Evolutionary conservation across 116 monocot species (phyloP), one percentile per base, ranked within the genome.

Genomic region (Phalaenopsis hybrid): DNA sequence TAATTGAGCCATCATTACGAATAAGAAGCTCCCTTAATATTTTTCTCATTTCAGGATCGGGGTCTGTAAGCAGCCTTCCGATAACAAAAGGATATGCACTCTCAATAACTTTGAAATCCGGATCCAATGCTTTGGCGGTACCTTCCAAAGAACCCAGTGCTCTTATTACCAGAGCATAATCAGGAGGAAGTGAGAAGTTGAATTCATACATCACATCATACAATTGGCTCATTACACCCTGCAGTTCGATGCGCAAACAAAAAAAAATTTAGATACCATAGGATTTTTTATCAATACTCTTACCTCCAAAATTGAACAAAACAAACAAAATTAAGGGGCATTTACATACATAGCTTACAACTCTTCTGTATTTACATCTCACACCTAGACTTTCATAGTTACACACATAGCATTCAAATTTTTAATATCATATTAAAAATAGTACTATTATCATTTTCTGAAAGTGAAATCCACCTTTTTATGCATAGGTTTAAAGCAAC

Each of bases 141-240:
- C 98, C 98, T 91, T 98, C 98, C 79, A 98, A 81, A 46, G 98
- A 98, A 28, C 98, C 98, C 28, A 98, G 76, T 68, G 98, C 93
- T 83, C 95, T 89, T 77, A 98, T 95, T 6, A 98, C 98, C 74
- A 98, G 83, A 8, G 98, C 98, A 81, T 98, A 98, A 70, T 98
- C 98, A 74, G 98, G 98, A 5, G 98, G 95, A 75, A 98, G 69
- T 45, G 90, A 92, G 87, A 98, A 98, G 81, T 95, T 91, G 79
- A 95, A 98, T 81, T 95, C 95, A 78, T 98, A 98, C 95, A 98
- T 98, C 49, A 95, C 81, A 87, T 95, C 93, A 85, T 95, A 98
- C 37, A 98, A 82, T 51, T 95, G 95, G 79, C 50, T 86, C 93
- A 98, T 95, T 85, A 98, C 88, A 13, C 88, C 91, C 95, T 98